Evolutionary conservation across 2,329 filamentous ascomycete genomes (phyloP).

Genomic region (Colletotrichum zoysiae): DNA sequence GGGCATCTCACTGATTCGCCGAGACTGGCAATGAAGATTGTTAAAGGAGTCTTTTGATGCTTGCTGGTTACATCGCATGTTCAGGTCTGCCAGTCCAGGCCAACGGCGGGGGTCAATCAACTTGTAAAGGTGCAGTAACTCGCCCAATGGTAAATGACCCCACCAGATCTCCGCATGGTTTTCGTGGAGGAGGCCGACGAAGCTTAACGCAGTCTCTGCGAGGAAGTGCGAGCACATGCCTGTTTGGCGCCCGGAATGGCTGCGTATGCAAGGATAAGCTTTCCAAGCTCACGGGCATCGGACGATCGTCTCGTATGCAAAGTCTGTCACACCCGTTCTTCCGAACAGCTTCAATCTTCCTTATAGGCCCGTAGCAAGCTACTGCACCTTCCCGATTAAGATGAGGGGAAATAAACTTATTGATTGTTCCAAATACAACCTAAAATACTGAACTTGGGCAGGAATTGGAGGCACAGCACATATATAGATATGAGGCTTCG

Average conservation of each 20-base stretch:
- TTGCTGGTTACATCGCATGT: slow-evolving; percentile 12
- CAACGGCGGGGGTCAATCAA: background rate
- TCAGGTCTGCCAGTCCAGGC: background rate
- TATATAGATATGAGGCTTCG: background rate
- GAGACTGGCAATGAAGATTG: background rate
- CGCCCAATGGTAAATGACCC: background rate
- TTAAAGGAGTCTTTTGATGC: too few species aligned
- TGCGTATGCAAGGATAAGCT: slow-evolving; percentile 17
- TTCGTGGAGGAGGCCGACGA: background rate
- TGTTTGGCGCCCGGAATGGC: background rate
- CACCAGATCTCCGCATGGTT: slow-evolving; percentile 30
- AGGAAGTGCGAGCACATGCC: background rate
- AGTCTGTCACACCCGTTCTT: slow-evolving; percentile 33
- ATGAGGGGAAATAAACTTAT: background rate
- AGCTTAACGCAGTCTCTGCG: background rate
- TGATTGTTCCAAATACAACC: background rate
- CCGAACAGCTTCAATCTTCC: slow-evolving; percentile 17
- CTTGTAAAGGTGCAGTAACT: slow-evolving; percentile 5
- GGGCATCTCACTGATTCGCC: background rate
- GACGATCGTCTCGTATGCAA: slow-evolving; percentile 40
- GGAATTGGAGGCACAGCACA: background rate
- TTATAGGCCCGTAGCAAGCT: background rate
- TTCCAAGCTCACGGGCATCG: slow-evolving; percentile 17
- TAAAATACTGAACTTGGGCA: background rate
- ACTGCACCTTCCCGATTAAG: background rate